Base-by-base conservation (phyloP, 495 filamentous ascomycete genomes). In the Trichocladium uniseriatum region DNA sequence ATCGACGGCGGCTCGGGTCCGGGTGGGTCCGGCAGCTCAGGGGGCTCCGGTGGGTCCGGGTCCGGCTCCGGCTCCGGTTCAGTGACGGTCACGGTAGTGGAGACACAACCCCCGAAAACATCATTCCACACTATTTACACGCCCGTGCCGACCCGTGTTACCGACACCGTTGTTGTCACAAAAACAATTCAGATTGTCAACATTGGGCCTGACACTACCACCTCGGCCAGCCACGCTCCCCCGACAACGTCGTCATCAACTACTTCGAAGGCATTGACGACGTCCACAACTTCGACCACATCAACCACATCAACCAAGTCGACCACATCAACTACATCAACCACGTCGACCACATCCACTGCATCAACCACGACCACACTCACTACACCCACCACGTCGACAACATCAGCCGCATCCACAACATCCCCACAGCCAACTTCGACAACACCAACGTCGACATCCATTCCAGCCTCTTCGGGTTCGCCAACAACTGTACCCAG, bases 1-100 rank as follows among this genome's bases (percentile, higher is more conserved):
- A 63, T 63, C 38, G 43, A 59, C 37, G 60, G 60, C 21, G 60
- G 55, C 7, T 43, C 56, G 16, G 51, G 56, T n/a, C 14, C 43
- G 39, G 38, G 44, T 43, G 50, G 50, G 38, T 41, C 50, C 21
- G 29, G 48, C 13, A 36, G 29, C 37, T 36, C 39, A 16, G 54
- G 48, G 2, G 34, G 21, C 11, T 9, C 31, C 14, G 16, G 39
- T 21, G 48, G 49, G n/a, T 29, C 57, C 16, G 53, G 47, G 11
- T 39, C 53, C 27, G 52, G 38, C 6, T 0, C 22, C 20, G 50
- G 45, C 8, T 3, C 6, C 6, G 39, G 9, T 7, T 22, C 49
- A 6, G 48, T 53, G 14, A 56, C 59, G 0, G 50, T 63, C 21
- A 60, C 57, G 1, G 54, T 60, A 5, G 49, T 59, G 24, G 16